These are phyloP conservation scores for Breynia disticha DNA, from an alignment of 441 rosid species.

Conservation along the genomic window DNA sequence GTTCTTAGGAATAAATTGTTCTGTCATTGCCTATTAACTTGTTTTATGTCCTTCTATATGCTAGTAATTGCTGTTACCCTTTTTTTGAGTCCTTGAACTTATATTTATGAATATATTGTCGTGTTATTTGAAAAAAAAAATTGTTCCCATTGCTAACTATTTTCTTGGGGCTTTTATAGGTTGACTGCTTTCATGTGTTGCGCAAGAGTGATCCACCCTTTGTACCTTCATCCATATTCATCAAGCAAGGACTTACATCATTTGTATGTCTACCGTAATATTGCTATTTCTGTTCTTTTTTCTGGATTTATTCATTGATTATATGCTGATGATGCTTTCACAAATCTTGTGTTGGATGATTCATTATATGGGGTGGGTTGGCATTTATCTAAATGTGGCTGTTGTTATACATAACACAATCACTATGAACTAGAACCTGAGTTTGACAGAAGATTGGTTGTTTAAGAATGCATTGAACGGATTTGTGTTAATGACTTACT, in stretches of 20 bases:
- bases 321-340: constrained; percentile 4
- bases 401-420: too few species aligned
- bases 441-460: background rate
- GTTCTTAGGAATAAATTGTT: background rate
- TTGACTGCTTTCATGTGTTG: constrained; percentile 97
- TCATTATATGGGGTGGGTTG: too few species aligned
- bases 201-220: constrained; percentile 97
- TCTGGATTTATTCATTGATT: constrained; percentile 5
- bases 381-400: too few species aligned
- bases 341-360: background rate
- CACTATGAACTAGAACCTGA: too few species aligned
- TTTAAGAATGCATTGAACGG: constrained; percentile 2
- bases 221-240: constrained; percentile 64
- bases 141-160: constrained; percentile 6
- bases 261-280: constrained; percentile 47
- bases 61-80: background rate
- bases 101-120: background rate
- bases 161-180: constrained; percentile 35
- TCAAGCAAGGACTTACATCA: constrained; percentile 90
- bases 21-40: background rate
- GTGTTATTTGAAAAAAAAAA: too few species aligned
- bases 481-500: constrained; percentile 8
- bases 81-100: constrained; percentile 3
- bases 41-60: background rate
- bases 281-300: constrained; percentile 3